Percentiles rank a stretch among this genome's conserved stretches.
Conservation (phyloP, 2,329 filamentous ascomycete genomes). For the Colletotrichum melonis region DNA sequence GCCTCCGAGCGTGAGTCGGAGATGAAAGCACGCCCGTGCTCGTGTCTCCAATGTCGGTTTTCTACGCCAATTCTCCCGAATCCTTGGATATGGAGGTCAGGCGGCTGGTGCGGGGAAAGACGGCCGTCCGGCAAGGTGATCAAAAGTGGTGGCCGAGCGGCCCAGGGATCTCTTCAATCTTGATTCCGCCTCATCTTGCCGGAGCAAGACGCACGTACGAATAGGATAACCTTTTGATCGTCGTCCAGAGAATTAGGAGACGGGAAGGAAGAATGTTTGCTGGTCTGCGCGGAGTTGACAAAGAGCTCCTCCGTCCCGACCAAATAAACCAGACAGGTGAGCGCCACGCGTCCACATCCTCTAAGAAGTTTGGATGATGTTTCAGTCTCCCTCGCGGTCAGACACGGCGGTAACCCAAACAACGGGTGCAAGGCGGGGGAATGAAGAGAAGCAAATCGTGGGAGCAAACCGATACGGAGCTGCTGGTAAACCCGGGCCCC, state of each 20-base stretch:
- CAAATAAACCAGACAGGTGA: constrained; percentile 20
- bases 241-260: not conserved
- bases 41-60: not conserved
- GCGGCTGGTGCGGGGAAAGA: not conserved
- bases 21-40: not conserved
- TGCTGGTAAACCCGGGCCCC: constrained; percentile 12
- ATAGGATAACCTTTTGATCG: no score
- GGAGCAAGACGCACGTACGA: not conserved
- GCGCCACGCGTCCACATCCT: constrained; percentile 22
- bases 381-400: constrained; percentile 23
- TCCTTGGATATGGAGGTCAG: not conserved
- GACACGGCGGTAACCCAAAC: constrained; percentile 26
- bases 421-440: not conserved
- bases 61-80: not conserved
- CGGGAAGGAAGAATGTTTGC: not conserved
- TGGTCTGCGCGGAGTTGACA: not conserved
- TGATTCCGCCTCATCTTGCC: not conserved
- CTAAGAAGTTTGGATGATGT: constrained; percentile 23
- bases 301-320: not conserved
- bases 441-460: not conserved
- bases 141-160: not conserved
- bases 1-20: not conserved
- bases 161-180: not conserved
- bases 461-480: constrained; percentile 12
- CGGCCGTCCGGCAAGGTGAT: not conserved